Base-by-base conservation (phyloP, 1,139 yeast genomes). In the Saccharomycopsis hybrid region DNA sequence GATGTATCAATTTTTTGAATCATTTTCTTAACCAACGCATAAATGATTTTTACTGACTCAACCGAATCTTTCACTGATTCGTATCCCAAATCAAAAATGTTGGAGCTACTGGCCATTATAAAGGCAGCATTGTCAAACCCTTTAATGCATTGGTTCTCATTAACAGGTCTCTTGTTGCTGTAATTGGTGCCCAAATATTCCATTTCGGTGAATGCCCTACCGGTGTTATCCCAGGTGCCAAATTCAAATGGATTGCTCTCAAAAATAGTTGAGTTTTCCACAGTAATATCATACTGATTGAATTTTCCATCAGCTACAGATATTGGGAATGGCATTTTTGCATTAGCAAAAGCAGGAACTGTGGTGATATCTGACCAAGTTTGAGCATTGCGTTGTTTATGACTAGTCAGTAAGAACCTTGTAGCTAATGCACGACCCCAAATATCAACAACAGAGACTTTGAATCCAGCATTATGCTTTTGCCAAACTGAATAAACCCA, bases 381-480 rank as follows among this genome's bases (percentile, higher is more conserved):
- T 59, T 75, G 64, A 36, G 44, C 38, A 13, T 32, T 27, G 33
- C 28, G 29, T 4, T 13, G 18, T 28, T 24, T 30, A 9, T 40
- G 38, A 18, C 35, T 24, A 13, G 35, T 32, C 81, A 2, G 11
- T 25, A 52, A 44, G 63, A 84, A 82, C 65, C 86, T 94, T 60
- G 82, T 78, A 0, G 92, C 76, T 48, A 88, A 70, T 1, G 87
- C 84, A 61, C 95, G 73, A n/a, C 92, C 95, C 97, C 97, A 90
- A 55, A 85, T 76, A 68, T 89, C 97, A 24, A 96, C 87, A 51
- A 89, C 60, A 3, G 90, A 78, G 33, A 82, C 70, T 47, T 82
- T 80, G 66, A 75, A 90, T 1, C 96, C 96, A 0, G 95, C 95
- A 40, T 78, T 72, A 52, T 70, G 67, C 66, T 90, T 89, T 41